Evolutionary conservation across 768 basidiomycete genomes (phyloP).

Genomic region (Amanita muscaria): DNA sequence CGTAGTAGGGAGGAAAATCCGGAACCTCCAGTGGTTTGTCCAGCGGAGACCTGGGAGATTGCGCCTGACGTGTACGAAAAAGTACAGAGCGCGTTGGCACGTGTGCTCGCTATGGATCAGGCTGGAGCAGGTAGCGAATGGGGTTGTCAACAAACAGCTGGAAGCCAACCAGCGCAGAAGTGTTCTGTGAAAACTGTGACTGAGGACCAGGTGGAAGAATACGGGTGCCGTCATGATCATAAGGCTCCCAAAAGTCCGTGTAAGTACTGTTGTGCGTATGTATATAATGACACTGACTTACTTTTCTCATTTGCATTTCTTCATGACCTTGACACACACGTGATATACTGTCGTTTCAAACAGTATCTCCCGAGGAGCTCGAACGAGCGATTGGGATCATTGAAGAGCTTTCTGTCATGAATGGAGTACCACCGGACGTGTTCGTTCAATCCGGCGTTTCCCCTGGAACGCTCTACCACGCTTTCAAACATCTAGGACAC

Average conservation of each 20-base stretch:
- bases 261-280: neutral
- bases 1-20: too few relatives aligned
- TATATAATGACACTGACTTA: neutral
- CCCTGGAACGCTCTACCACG: slow-evolving; percentile 6
- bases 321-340: neutral
- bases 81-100: neutral
- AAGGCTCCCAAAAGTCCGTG: neutral
- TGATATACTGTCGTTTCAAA: too few relatives aligned
- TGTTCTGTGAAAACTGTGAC: too few relatives aligned
- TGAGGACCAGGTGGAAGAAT: too few relatives aligned
- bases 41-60: neutral
- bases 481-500: slow-evolving; percentile 2
- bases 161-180: too few relatives aligned
- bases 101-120: neutral
- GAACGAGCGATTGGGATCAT: neutral
- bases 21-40: neutral
- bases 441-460: slow-evolving; percentile 6
- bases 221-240: neutral
- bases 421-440: neutral
- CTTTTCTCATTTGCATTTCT: neutral
- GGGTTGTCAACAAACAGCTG: neutral
- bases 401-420: neutral
- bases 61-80: neutral
- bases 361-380: slow-evolving; percentile 4
- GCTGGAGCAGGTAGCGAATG: neutral